Evolutionary conservation across 2,329 filamentous ascomycete species (phyloP).

Genomic region (Xylaria sp.): DNA sequence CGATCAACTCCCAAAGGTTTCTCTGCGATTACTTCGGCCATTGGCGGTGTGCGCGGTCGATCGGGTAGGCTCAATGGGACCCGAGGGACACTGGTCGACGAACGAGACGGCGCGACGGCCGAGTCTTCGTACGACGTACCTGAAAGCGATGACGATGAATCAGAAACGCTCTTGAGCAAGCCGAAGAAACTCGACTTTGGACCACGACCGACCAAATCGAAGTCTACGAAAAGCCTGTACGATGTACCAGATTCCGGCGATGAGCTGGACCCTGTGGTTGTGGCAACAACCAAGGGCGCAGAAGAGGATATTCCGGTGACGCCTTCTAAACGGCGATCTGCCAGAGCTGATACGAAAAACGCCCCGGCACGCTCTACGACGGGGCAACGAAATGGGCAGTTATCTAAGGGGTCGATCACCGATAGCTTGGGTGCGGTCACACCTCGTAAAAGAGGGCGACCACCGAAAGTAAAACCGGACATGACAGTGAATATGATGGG

Average conservation of each 20-base stretch:
- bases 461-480: slow-evolving; percentile 31
- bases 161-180: slow-evolving; percentile 35
- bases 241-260: slow-evolving; percentile 48
- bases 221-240: slow-evolving; percentile 41
- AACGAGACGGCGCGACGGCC: slow-evolving; percentile 25
- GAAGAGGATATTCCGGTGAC: slow-evolving; percentile 32
- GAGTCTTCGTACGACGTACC: slow-evolving; percentile 40
- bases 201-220: slow-evolving; percentile 20
- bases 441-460: slow-evolving; percentile 42
- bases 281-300: slow-evolving; percentile 5
- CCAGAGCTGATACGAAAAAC: slow-evolving; percentile 14
- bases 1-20: slow-evolving; percentile 43
- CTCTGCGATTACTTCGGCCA: slow-evolving; percentile 42
- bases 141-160: slow-evolving; percentile 36
- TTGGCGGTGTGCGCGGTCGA: slow-evolving; percentile 36
- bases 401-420: slow-evolving; percentile 7
- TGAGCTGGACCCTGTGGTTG: slow-evolving; percentile 35
- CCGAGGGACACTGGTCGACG: slow-evolving; percentile 14
- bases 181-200: slow-evolving; percentile 43
- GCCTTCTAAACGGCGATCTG: slow-evolving; percentile 33
- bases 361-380: slow-evolving; percentile 9
- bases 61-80: slow-evolving; percentile 26
- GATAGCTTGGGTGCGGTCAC: neutral
- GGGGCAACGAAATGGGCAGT: slow-evolving; percentile 10
- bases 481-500: neutral